These are phyloP conservation scores for Begonia loranthoides DNA, from an alignment of 306 rosid species.

Conservation along the genomic window DNA sequence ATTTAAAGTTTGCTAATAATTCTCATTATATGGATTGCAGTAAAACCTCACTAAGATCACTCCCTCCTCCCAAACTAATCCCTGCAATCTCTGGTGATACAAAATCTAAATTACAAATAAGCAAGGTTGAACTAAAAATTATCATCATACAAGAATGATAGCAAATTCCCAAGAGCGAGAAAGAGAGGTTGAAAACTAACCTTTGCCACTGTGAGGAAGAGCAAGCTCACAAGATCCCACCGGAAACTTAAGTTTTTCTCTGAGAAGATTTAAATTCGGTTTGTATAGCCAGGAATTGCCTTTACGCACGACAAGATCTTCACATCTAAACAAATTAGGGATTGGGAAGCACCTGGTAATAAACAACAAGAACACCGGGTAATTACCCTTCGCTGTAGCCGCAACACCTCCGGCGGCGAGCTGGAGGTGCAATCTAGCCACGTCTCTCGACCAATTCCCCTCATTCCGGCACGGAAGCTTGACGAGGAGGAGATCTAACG, in stretches of 20 bases:
- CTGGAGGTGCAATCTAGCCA: constrained; percentile 80
- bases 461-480: constrained; percentile 70
- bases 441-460: constrained; percentile 83
- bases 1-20: no score
- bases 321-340: constrained; percentile 65
- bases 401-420: constrained; percentile 80
- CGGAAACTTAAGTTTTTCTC: constrained; percentile 66
- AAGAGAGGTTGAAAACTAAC: constrained; percentile 20
- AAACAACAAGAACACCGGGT: constrained; percentile 57
- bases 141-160: no score
- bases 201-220: constrained; percentile 69
- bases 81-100: no score
- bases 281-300: constrained; percentile 69
- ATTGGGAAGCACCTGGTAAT: constrained; percentile 59
- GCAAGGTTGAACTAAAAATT: no score
- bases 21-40: no score
- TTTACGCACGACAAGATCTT: constrained; percentile 45
- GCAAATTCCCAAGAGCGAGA: no score
- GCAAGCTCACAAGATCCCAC: constrained; percentile 92
- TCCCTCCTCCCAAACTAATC: no score
- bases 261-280: constrained; percentile 54
- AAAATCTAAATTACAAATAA: no score
- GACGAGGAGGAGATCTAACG: constrained; percentile 63
- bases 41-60: no score
- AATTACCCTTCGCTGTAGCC: constrained; percentile 58